phyloP scores from a whole-genome alignment of 2,329 filamentous ascomycete genomes.

The Fusarium penzigii region DNA sequence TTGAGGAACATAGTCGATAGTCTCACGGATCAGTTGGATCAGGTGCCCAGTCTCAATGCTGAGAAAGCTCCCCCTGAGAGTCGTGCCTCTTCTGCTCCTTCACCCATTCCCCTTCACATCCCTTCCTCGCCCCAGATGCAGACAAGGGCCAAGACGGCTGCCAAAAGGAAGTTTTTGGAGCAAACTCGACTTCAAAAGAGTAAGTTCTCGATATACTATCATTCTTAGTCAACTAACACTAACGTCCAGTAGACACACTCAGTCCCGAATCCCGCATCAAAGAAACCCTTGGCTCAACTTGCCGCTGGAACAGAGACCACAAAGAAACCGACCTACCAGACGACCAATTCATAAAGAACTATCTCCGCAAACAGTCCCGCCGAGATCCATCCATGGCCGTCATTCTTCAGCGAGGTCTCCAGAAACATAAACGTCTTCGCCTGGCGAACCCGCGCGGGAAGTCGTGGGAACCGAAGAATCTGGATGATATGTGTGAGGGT shows the following conservation, averaged over 20 bases:
- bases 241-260: neutral
- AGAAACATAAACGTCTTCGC: slow-evolving; percentile 21
- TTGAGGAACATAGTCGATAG: slow-evolving; percentile 25
- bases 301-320: slow-evolving; percentile 41
- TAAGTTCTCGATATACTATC: neutral
- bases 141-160: slow-evolving; percentile 1
- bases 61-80: slow-evolving; percentile 13
- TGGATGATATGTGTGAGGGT: slow-evolving; percentile 37
- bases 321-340: slow-evolving; percentile 36
- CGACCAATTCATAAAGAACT: slow-evolving; percentile 32
- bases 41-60: slow-evolving; percentile 20
- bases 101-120: too few species aligned
- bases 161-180: neutral
- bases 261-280: slow-evolving; percentile 30
- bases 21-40: slow-evolving; percentile 24
- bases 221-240: too few species aligned
- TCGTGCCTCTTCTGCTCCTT: neutral
- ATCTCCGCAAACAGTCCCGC: slow-evolving; percentile 39
- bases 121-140: neutral
- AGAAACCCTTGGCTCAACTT: slow-evolving; percentile 39
- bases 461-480: slow-evolving; percentile 21
- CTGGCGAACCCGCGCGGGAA: slow-evolving; percentile 4
- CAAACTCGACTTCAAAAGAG: neutral
- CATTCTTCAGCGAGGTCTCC: slow-evolving; percentile 35
- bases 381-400: slow-evolving; percentile 37